Evolutionary conservation across 1,284 basidiomycete genomes (phyloP).

Genomic region (Vanrija sp.): DNA sequence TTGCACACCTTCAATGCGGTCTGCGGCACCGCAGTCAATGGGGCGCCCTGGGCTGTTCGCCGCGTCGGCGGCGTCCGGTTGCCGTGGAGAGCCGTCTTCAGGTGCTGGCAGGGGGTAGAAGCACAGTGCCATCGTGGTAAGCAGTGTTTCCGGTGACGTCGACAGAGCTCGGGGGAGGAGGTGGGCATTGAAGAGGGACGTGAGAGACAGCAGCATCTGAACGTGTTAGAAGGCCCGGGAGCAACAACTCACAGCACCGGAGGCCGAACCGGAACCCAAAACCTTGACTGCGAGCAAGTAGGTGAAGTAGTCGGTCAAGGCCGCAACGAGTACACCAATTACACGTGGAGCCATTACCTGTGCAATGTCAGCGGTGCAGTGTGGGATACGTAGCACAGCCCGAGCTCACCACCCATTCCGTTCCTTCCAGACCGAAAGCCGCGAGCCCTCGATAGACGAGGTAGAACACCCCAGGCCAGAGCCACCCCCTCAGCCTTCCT

Average conservation of each 20-base stretch:
- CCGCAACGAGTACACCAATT: slow-evolving; percentile 74
- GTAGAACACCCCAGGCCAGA: slow-evolving; percentile 17
- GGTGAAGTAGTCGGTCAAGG: slow-evolving; percentile 73
- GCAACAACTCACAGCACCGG: slow-evolving; percentile 59
- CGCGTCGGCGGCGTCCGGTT: too few relatives aligned
- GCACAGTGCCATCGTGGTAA: slow-evolving; percentile 72
- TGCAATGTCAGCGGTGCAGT: slow-evolving; percentile 17
- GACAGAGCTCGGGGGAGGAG: slow-evolving; percentile 84
- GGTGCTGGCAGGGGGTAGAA: slow-evolving; percentile 59
- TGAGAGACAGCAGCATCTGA: slow-evolving; percentile 74
- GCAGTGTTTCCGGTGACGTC: slow-evolving; percentile 85
- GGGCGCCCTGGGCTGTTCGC: neutral
- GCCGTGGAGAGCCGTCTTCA: neutral
- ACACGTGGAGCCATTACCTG: slow-evolving; percentile 62
- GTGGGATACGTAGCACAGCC: neutral
- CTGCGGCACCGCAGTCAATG: neutral
- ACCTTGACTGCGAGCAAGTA: slow-evolving; percentile 61
- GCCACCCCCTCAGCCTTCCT: slow-evolving; percentile 24
- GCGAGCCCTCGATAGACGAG: neutral
- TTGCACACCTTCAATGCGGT: neutral
- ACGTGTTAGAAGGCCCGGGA: neutral
- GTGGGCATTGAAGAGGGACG: slow-evolving; percentile 81
- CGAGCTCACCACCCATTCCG: slow-evolving; percentile 56
- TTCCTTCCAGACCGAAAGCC: slow-evolving; percentile 51
- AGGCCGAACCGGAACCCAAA: slow-evolving; percentile 59